A percentile compares a stretch with the other conserved stretches of the same genome.
Conservation (phyloP, 2,329 filamentous ascomycete genomes). For the Fusarium gaditjirri region DNA sequence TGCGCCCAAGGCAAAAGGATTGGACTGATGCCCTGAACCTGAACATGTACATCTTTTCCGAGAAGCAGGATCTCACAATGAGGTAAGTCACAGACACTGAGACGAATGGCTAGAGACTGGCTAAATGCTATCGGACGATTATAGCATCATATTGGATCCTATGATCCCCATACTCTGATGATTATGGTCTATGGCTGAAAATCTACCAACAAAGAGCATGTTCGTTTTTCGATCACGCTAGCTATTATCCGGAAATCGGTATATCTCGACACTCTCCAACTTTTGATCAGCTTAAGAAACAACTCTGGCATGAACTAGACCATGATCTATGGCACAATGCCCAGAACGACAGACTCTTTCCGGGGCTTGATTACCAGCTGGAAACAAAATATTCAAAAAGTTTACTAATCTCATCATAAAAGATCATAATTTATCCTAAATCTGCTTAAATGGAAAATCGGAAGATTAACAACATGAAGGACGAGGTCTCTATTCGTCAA, state of each 20-base stretch:
- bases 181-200: accelerated
- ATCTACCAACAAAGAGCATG: background rate
- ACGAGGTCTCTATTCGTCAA: background rate
- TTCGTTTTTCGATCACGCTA: background rate
- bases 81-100: background rate
- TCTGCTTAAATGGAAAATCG: too few species aligned
- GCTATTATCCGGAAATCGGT: accelerated
- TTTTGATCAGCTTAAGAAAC: background rate
- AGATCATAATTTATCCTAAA: background rate
- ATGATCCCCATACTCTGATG: accelerated
- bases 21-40: accelerated
- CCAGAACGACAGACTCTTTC: background rate
- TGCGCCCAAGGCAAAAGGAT: accelerated
- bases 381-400: background rate
- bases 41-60: background rate
- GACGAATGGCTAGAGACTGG: background rate
- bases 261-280: background rate
- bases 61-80: accelerated
- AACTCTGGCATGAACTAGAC: too few species aligned
- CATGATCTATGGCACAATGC: too few species aligned
- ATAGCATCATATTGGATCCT: background rate
- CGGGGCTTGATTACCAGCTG: background rate
- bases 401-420: background rate
- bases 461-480: too few species aligned
- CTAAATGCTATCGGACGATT: accelerated